phyloP scores from a whole-genome alignment of 345 rosid genomes.

The Eucalyptus sideroxylon region DNA sequence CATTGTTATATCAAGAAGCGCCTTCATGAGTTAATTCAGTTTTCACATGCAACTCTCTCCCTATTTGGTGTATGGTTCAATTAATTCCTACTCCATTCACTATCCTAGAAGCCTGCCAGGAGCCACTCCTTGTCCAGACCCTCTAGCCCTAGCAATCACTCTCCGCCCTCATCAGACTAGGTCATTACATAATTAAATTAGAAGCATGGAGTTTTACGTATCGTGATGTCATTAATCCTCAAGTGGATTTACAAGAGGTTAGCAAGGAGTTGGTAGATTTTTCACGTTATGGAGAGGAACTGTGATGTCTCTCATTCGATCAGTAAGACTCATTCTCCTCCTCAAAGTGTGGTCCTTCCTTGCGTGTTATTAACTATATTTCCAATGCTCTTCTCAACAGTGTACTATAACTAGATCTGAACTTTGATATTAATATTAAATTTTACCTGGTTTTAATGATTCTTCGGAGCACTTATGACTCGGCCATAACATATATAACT shows the following conservation, averaged over 20 bases:
- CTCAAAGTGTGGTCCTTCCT: neutral
- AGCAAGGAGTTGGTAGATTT: neutral
- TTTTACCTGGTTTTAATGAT: neutral
- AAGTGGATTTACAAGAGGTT: neutral
- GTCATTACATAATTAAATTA: too few relatives aligned
- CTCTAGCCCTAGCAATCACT: too few relatives aligned
- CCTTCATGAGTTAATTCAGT: too few relatives aligned
- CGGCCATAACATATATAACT: neutral
- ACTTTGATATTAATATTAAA: neutral
- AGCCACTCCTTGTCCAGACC: too few relatives aligned
- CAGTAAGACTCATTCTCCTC: neutral
- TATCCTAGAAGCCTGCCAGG: too few relatives aligned
- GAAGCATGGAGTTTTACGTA: neutral
- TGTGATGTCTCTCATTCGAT: neutral
- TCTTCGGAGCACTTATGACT: neutral
- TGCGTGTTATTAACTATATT: neutral
- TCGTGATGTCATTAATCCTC: neutral
- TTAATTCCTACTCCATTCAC: too few relatives aligned
- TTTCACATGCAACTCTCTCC: too few relatives aligned
- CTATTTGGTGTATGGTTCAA: too few relatives aligned
- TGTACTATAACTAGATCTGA: neutral
- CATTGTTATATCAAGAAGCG: too few relatives aligned
- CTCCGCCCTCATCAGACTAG: too few relatives aligned
- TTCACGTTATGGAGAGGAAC: too few relatives aligned
- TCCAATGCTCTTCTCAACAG: neutral